Percentiles rank a stretch among this genome's conserved stretches.
Evolutionary conservation across 495 filamentous ascomycete species (phyloP).

Genomic region (Friedmanniomyces endolithicus): DNA sequence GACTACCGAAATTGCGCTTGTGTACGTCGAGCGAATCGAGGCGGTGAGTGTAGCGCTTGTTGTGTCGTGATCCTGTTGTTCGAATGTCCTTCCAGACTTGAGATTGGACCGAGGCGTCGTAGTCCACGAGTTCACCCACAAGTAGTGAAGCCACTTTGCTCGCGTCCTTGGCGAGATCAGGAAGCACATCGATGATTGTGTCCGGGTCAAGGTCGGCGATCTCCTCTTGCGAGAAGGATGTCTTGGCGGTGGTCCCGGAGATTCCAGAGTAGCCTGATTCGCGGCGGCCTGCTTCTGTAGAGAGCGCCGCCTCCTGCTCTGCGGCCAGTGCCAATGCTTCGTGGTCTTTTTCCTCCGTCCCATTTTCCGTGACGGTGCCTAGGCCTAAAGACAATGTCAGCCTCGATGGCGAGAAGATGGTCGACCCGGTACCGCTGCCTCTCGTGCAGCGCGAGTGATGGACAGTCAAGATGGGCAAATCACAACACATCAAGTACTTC

Average conservation of each 20-base stretch:
- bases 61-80: neutral
- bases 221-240: conserved; percentile 29
- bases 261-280: conserved; percentile 30
- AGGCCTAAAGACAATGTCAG: conserved; percentile 23
- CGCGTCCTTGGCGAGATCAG: conserved; percentile 5
- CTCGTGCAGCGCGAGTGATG: neutral
- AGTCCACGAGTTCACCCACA: conserved; percentile 6
- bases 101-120: neutral
- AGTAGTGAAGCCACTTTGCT: conserved; percentile 8
- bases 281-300: neutral
- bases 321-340: conserved; percentile 2
- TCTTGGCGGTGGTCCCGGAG: conserved; percentile 35
- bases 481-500: too few relatives aligned
- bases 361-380: conserved; percentile 29
- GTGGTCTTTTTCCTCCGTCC: conserved; percentile 1
- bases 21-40: conserved; percentile 2
- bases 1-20: conserved; percentile 9
- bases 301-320: conserved; percentile 7
- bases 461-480: neutral
- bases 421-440: neutral
- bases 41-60: conserved; percentile 12
- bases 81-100: conserved; percentile 12
- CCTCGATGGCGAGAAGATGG: neutral
- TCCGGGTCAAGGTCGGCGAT: conserved; percentile 18
- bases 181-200: conserved; percentile 14